Base-by-base conservation (phyloP, 495 filamentous ascomycete genomes). In the Penicillium cataractarum region DNA sequence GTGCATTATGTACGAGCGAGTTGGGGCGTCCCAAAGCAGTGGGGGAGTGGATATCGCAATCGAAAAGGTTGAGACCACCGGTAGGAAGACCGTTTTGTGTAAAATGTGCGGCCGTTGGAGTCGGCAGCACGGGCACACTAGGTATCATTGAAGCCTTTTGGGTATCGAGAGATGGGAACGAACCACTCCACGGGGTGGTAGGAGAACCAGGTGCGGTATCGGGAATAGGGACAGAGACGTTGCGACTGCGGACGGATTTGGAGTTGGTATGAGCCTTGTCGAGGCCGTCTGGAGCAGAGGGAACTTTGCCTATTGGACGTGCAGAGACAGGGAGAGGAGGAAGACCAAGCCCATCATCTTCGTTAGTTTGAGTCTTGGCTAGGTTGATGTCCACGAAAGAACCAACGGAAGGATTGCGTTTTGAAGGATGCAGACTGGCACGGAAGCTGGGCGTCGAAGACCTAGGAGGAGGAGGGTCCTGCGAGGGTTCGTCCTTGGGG, bases 231-330 rank as follows among this genome's bases (percentile, higher is more conserved):
- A 92, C 79, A 7, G 90, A 92, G n/a, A 92, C 78, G 58, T 89
- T 91, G 35, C 91, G 86, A 33, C 85, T 82, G 69, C 88, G 87
- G 57, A 89, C 78, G 48, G 86, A 84, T 65, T 87, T 91, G 27
- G 93, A 73, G 68, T 89, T 92, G 0, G 92, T 93, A 64, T 90
- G 89, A 56, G 89, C 90, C 78, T 93, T 96, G 39, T 89, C 83
- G 61, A 96, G 74, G 49, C 71, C 74, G 53, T 83, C 83, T 42
- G 82, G 80, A 24, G 81, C 82, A 1, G 80, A 83, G 22, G 83
- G 76, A 21, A 82, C 77, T 69, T 84, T 85, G 26, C 73, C 72
- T 54, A 82, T 78, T 35, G 81, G 74, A 5, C 81, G 78, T 22
- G 75, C 73, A 22, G 83, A 80, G 24, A 80, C 83, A 29, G 72